These are phyloP conservation scores for Rhizopus stolonifer DNA, from an alignment of 371 early-diverging fungal genomes.

Conservation along the genomic window DNA sequence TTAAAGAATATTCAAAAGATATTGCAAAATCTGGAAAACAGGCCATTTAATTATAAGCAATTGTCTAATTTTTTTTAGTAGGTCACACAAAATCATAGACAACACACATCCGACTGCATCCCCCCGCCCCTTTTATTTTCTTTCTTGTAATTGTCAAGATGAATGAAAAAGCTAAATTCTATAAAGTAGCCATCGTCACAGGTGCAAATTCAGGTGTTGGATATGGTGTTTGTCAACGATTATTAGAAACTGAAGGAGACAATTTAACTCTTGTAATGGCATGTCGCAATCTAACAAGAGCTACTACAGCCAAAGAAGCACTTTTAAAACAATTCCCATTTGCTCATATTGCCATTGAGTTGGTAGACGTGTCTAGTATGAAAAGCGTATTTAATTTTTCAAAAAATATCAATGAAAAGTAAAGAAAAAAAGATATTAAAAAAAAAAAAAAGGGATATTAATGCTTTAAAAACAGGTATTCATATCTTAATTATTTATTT, in stretches of 20 bases:
- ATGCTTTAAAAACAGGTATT: conserved; percentile 29
- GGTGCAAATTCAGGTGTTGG: conserved; percentile 79
- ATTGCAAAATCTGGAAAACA: too few species aligned
- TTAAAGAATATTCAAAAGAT: too few species aligned
- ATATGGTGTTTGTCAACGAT: conserved; percentile 66
- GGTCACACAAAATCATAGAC: too few species aligned
- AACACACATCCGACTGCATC: background rate
- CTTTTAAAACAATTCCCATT: conserved; percentile 50
- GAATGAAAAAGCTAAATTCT: conserved; percentile 6
- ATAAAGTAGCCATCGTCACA: conserved; percentile 58
- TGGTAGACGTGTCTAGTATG: conserved; percentile 59
- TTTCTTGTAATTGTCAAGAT: background rate
- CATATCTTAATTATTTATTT: conserved; percentile 63
- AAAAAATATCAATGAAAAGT: conserved; percentile 27
- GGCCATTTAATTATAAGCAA: too few species aligned
- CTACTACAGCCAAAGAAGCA: conserved; percentile 51
- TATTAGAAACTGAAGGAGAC: conserved; percentile 42
- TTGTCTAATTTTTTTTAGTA: too few species aligned
- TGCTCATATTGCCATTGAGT: conserved; percentile 41
- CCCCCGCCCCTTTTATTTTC: background rate
- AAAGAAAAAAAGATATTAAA: background rate
- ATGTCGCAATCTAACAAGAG: conserved; percentile 69
- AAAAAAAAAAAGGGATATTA: background rate
- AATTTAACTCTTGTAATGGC: conserved; percentile 66
- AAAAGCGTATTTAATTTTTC: conserved; percentile 44